Percentiles rank a stretch among this genome's conserved stretches.
Evolutionary conservation across 495 filamentous ascomycete species (phyloP).

Genomic region (Aspergillus conjunctus): DNA sequence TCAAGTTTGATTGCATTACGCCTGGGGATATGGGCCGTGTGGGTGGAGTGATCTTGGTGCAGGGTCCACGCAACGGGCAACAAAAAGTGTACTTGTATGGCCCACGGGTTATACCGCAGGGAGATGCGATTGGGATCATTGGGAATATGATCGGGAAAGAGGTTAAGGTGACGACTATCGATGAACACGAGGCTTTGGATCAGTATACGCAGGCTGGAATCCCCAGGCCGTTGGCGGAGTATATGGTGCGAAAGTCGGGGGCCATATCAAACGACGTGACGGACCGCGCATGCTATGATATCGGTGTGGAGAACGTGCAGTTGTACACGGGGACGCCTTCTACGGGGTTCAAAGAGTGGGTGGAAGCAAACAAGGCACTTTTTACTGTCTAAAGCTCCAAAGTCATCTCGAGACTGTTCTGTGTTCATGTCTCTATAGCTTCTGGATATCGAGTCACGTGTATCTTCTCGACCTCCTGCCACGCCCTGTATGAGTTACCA

Average conservation of each 20-base stretch:
- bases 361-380: not conserved
- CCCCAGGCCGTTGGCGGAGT: not conserved
- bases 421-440: too few species aligned
- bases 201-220: not conserved
- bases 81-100: not conserved
- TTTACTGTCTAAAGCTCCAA: not conserved
- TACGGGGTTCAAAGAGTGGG: not conserved
- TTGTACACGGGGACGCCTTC: conserved; percentile 1
- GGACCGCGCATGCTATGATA: not conserved
- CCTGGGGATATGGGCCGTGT: conserved; percentile 1
- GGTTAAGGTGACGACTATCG: not conserved
- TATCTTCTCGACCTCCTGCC: too few species aligned
- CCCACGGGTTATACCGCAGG: not conserved
- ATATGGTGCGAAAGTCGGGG: not conserved
- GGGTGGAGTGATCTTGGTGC: not conserved
- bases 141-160: not conserved
- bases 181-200: not conserved
- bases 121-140: not conserved
- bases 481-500: too few species aligned
- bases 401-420: not conserved
- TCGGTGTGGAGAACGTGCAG: not conserved
- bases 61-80: not conserved
- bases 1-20: conserved; percentile 1
- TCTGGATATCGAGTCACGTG: too few species aligned
- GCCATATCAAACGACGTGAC: not conserved